Percentiles rank a stretch among this genome's conserved stretches.
phyloP scores from a whole-genome alignment of 2,329 filamentous ascomycete species.

The Venturia aucupariae region DNA sequence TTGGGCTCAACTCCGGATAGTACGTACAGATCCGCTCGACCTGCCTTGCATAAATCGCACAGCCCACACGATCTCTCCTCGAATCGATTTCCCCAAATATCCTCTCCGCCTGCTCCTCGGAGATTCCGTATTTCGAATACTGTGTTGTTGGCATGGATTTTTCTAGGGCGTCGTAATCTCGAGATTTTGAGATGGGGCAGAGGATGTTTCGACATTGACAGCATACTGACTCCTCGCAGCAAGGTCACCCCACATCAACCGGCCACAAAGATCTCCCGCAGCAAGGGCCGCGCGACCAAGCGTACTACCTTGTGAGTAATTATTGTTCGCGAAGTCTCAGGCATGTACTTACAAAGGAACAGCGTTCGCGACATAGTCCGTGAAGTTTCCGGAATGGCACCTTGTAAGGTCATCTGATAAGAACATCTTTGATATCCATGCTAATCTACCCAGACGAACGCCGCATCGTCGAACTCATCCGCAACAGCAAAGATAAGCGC shows the following conservation, averaged over 20 bases:
- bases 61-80: neutral
- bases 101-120: neutral
- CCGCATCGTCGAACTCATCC: slow-evolving; percentile 96
- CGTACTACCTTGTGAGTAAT: slow-evolving; percentile 94
- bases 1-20: slow-evolving; percentile 57
- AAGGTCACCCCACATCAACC: slow-evolving; percentile 44
- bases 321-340: no score
- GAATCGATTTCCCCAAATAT: neutral
- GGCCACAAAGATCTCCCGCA: slow-evolving; percentile 48
- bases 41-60: slow-evolving; percentile 21
- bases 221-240: neutral
- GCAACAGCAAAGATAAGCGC: slow-evolving; percentile 99
- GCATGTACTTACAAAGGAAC: no score
- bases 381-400: slow-evolving; percentile 53
- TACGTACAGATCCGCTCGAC: slow-evolving; percentile 38
- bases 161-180: neutral
- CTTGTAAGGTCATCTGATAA: no score
- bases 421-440: no score
- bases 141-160: neutral
- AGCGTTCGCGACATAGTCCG: slow-evolving; percentile 49
- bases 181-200: neutral
- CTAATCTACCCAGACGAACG: slow-evolving; percentile 76
- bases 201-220: neutral
- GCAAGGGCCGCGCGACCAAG: slow-evolving; percentile 95
- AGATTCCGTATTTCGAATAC: neutral